phyloP scores from a whole-genome alignment of 495 filamentous ascomycete genomes.

The Aspergillus bridgeri region DNA sequence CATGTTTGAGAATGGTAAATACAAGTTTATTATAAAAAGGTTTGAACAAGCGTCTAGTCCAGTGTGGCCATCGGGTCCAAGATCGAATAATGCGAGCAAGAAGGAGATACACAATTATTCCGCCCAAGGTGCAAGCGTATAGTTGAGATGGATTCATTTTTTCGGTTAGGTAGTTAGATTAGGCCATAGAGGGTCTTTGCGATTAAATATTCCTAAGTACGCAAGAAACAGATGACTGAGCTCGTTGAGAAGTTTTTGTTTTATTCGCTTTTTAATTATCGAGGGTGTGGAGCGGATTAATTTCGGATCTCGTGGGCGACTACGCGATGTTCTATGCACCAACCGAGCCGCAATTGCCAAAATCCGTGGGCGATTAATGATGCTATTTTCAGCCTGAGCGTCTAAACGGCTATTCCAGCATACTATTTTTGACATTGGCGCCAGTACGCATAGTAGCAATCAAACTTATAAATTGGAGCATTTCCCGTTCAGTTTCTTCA shows the following conservation, averaged over 20 bases:
- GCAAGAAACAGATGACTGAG: neutral
- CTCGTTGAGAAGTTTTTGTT: neutral
- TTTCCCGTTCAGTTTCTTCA: neutral
- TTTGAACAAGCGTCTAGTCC: neutral
- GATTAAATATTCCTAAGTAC: neutral
- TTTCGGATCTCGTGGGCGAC: slow-evolving; percentile 1
- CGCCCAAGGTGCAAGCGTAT: neutral
- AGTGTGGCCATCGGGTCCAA: neutral
- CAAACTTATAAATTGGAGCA: neutral
- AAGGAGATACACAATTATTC: neutral
- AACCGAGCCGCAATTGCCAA: neutral
- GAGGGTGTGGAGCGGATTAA: neutral
- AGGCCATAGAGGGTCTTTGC: neutral
- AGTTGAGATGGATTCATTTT: neutral
- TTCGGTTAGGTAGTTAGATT: neutral
- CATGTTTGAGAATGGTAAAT: slow-evolving; percentile 5
- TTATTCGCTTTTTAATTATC: neutral
- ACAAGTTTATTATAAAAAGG: slow-evolving; percentile 3
- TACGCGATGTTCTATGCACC: neutral
- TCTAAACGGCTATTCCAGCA: neutral
- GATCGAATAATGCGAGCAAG: neutral
- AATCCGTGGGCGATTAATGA: neutral
- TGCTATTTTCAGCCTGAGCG: neutral
- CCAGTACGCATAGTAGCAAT: neutral
- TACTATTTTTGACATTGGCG: neutral